Evolutionary conservation across 441 rosid genomes (phyloP), one percentile per base, ranked within the genome.

Genomic region (Sinapis alba): DNA sequence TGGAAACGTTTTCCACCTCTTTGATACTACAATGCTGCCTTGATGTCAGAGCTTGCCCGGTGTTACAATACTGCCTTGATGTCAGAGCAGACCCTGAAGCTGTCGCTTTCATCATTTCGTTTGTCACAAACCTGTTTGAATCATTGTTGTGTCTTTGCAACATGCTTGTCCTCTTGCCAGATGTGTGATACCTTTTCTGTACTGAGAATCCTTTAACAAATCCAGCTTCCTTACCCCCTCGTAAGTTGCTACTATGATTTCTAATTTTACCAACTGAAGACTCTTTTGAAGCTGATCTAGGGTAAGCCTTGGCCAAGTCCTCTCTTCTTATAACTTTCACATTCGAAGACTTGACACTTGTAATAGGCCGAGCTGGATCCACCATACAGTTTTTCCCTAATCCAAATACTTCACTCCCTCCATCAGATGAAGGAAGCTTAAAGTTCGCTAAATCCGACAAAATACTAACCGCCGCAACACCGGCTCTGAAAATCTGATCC

Each of bases 401-500:
- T 50, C 85, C 80, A 70, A 43, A 41, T 18, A 69, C 69, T 62
- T 80, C 80, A 63, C 76, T 75, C 54, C 85, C 86, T 63, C 86
- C 86, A 79, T 84, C 88, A 27, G 83, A 67, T 24, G 73, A 24
- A 62, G 91, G 87, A 65, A 88, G 73, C 80, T 84, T 90, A 78
- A 72, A 80, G 78, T 80, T 88, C 16, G 84, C 85, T 62, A 88
- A 45, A 76, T 90, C 93, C 0, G 90, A 88, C 12, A 90, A 63
- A 62, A 84, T 83, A 64, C 82, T 79, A 47, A 87, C 84, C 0
- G 89, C 88, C 60, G 83, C 87, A 72, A 87, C 72, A 64, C 96
- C 91, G 2, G 84, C 96, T 72, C 76, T 87, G 63, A 86, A 67
- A 71, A 88, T 80, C 72, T 88, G 93, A 69, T 88, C 91, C 18